Evolutionary conservation across 176 grass and related monocot genomes (phyloP), one percentile per base, ranked within the genome.

Genomic region (Pontederia crassipes): DNA sequence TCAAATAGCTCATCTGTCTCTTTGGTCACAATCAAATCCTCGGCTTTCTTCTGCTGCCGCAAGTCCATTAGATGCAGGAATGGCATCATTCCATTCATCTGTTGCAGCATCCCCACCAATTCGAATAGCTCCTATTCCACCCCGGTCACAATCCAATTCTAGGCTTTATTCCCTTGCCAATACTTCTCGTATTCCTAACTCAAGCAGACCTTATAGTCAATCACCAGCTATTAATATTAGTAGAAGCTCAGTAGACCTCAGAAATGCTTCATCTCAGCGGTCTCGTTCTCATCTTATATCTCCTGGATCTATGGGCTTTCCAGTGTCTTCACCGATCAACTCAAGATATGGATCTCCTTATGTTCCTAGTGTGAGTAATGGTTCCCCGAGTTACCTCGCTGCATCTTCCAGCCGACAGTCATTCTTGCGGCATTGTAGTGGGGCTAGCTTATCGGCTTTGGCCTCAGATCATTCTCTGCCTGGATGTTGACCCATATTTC

Each of bases 361-460:
- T 45, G 15, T 81, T 55, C 78, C 74, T 8, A 45, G 79, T 52
- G 81, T 79, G 27, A 79, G 85, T 29, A 73, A 86, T 46, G 76
- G 71, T 40, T 86, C 82, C 53, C 66, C 79, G 13, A 72, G 67
- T 28, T 72, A 86, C 77, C 82, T 86, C 64, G 63, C 74, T 9
- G 86, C 82, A 53, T 86, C 82, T 0, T 95, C 86, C 2, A 79
- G 90, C 46, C 77, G 69, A 20, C 87, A 69, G 17, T 58, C 84
- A 48, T 73, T 65, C 79, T 55, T 75, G 48, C 75, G 76, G 49
- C 76, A 76, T 52, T 67, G 49, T 45, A 73, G 29, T 0, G 84
- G 72, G 4, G 65, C 20, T 62, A 71, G 66, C 67, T 27, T 88
- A 48, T 80, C 80, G 57, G 52, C 74, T 59, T 59, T 62, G 0